Evolutionary conservation across 2,329 filamentous ascomycete genomes (phyloP), one percentile per base, ranked within the genome.

Genomic region (Teratosphaeria epicoccoides): DNA sequence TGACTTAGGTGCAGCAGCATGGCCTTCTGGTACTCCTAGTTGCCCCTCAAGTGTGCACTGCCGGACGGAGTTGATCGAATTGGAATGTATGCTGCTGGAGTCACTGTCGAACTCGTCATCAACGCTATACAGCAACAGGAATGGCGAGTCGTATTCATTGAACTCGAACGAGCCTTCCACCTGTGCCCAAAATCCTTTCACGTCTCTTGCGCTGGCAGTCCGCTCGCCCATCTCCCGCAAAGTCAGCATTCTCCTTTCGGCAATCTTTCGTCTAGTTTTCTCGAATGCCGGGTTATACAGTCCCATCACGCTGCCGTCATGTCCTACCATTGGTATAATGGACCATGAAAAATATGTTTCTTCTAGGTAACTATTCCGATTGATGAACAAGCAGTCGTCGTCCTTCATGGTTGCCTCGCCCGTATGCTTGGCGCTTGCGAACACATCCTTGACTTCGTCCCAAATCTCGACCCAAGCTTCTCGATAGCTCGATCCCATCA

Each of bases 261-360:
- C 86, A 54, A 93, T 82, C 61, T 87, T 87, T 20, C 86, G 77
- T 22, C 85, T 72, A 1, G 87, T 93, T 63, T 89, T 88, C 58
- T 93, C 87, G 58, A 90, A 91, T 0, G 83, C 80, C 2, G 87
- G 86, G 61, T 90, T 90, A 65, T 88, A 90, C 0, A 91, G 68
- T n/a, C 46, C 54, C 55, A 86, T 62, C 6, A 90, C 84, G 46
- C 54, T 52, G 2, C 87, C 87, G 53, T 89, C 83, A 37, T 77
- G 75, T 2, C 86, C 87, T 1, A 91, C 79, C 55, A 91, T 75
- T 0, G 87, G 87, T 24, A 91, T 84, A 43, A 91, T 82, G 1
- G 82, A 86, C 86, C 86, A 91, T 11, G 84, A 87, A 65, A 91
- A 91, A 63, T 87, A 91, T 0, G 85, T 82, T 63, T 93, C 87